Evolutionary conservation across 805 yeast genomes (phyloP).

Genomic region (Hanseniaspora meyeri): DNA sequence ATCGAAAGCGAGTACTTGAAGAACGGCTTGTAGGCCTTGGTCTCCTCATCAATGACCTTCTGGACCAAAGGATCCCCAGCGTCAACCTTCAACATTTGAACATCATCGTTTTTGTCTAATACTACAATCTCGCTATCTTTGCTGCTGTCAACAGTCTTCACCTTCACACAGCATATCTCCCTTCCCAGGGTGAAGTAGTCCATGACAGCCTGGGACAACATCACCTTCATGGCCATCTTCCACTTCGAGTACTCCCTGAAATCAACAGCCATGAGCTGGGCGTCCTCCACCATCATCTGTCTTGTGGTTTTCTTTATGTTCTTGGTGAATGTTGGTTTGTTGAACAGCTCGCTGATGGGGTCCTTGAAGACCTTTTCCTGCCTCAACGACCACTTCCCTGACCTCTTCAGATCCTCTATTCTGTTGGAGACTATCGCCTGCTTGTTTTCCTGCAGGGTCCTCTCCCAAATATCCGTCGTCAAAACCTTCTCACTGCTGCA

Average conservation of each 20-base stretch:
- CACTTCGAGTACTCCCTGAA: slow-evolving; percentile 57
- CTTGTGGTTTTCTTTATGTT: slow-evolving; percentile 44
- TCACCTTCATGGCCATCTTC: slow-evolving; percentile 57
- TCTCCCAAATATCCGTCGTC: slow-evolving; percentile 73
- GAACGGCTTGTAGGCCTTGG: slow-evolving; percentile 16
- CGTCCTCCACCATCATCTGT: slow-evolving; percentile 65
- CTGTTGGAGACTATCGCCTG: slow-evolving; percentile 80
- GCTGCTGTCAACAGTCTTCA: slow-evolving; percentile 12
- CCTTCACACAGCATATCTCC: slow-evolving; percentile 43
- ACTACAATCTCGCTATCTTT: background rate
- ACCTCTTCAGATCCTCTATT: slow-evolving; percentile 80
- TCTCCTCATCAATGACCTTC: slow-evolving; percentile 2
- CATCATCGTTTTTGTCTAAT: slow-evolving; percentile 13
- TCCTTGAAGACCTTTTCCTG: slow-evolving; percentile 66
- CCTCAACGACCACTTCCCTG: slow-evolving; percentile 79
- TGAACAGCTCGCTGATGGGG: slow-evolving; percentile 32
- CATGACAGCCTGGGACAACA: slow-evolving; percentile 56
- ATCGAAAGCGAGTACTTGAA: slow-evolving; percentile 27
- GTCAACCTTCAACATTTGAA: background rate
- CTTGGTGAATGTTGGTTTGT: slow-evolving; percentile 12
- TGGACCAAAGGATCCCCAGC: slow-evolving; percentile 3
- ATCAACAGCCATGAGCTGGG: slow-evolving; percentile 72
- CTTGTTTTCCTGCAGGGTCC: slow-evolving; percentile 78
- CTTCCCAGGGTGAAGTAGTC: slow-evolving; percentile 75
- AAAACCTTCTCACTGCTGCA: slow-evolving; percentile 79